These are phyloP conservation scores for Setaria italica DNA, from an alignment of 202 grass and related monocot genomes.

Conservation along the genomic window DNA sequence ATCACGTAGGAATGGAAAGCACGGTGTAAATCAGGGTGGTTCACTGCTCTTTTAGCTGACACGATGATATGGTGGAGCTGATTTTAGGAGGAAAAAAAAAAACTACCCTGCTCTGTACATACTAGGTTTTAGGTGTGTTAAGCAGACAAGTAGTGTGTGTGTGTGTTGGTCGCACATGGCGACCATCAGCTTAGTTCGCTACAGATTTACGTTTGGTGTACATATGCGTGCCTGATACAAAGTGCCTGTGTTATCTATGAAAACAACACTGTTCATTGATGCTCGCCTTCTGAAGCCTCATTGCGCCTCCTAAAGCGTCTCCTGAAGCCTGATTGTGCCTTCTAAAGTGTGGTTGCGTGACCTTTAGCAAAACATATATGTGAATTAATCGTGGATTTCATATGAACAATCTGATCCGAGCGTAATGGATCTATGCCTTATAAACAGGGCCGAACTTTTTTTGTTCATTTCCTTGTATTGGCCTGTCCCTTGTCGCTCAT, in stretches of 20 bases:
- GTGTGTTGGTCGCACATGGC: slow-evolving; percentile 18
- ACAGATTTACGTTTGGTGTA: slow-evolving; percentile 40
- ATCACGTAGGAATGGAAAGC: slow-evolving; percentile 52
- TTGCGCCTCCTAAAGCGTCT: neutral
- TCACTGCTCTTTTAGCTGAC: slow-evolving; percentile 32
- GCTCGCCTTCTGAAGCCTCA: neutral
- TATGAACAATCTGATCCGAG: slow-evolving; percentile 11
- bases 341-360: neutral
- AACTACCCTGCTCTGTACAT: slow-evolving; percentile 49
- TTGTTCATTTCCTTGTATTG: neutral
- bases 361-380: neutral
- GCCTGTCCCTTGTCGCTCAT: neutral
- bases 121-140: slow-evolving; percentile 41
- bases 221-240: slow-evolving; percentile 44
- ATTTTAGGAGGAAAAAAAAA: slow-evolving; percentile 23
- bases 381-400: neutral
- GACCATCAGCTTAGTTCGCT: slow-evolving; percentile 26
- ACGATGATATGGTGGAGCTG: slow-evolving; percentile 33
- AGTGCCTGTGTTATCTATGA: neutral
- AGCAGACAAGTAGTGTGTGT: slow-evolving; percentile 25
- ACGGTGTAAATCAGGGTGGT: slow-evolving; percentile 44
- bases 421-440: neutral
- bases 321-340: no score
- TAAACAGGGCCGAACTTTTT: neutral
- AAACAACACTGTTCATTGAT: neutral